Evolutionary conservation across 371 early-diverging fungal genomes (phyloP), one percentile per base, ranked within the genome.

Genomic region (Actinomucor elegans): DNA sequence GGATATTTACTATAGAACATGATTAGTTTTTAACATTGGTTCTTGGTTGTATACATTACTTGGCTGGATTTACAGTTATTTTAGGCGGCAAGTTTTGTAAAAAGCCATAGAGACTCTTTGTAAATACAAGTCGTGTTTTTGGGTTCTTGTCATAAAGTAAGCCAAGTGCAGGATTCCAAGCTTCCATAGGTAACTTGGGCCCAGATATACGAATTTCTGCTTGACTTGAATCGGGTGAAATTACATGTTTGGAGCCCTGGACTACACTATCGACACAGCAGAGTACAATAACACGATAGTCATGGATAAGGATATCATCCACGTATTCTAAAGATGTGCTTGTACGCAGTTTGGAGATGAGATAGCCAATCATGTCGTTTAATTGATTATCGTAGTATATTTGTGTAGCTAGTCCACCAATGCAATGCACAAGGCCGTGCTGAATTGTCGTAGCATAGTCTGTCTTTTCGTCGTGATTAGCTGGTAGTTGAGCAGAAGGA

Each of bases 301-400:
- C 69, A 14, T 69, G 44, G 7, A 81, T 69, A 0, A 80, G 64
- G 21, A 81, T 59, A 8, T 63, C 66, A 4, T 84, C 84, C 0
- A 80, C 65, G 10, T 69, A 57, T 20, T 74, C 71, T 6, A 80
- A 58, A 0, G 69, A 48, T 0, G 74, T 69, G 20, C 69, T 71
- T 6, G 83, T 52, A 31, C 79, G 62, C 15, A 90, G 53, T 48
- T 88, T 84, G 48, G 86, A 81, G 32, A 88, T 74, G 3, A 96
- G 64, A 55, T 87, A 89, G 0, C 82, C 77, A 4, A 90, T 66
- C 55, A 96, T 88, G 56, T 96, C 93, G 33, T 82, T 84, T 10
- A 90, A 66, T 66, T 94, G 96, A 54, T 88, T 88, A 7, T 85
- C 79, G 64, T 96, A 96, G 47, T 91, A 91, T 11, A 87, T 80